A percentile compares a stretch with the other conserved stretches of the same genome.
phyloP scores from a whole-genome alignment of 495 filamentous ascomycete genomes.

The Penicillium daleae region DNA sequence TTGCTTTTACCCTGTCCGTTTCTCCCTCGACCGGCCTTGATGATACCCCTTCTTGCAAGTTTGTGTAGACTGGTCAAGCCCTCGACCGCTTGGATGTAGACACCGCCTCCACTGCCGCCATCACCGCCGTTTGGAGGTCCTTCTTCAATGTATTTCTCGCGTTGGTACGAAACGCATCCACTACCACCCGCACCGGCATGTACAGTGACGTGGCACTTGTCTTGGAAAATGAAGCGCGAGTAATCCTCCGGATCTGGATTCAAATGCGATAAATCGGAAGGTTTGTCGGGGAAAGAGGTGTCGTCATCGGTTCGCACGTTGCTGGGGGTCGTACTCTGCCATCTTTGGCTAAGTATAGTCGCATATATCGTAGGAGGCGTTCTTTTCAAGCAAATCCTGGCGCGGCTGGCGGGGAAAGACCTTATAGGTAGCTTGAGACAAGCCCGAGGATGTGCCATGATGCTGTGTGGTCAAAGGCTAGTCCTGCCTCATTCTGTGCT shows the following conservation, averaged over 20 bases:
- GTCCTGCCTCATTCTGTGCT: constrained; percentile 22
- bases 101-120: constrained; percentile 85
- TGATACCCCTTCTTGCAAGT: constrained; percentile 72
- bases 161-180: constrained; percentile 90
- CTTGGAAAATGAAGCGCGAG: constrained; percentile 77
- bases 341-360: constrained; percentile 33
- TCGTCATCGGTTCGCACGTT: constrained; percentile 14
- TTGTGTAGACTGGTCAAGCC: constrained; percentile 93
- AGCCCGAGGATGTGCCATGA: constrained; percentile 34
- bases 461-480: constrained; percentile 17
- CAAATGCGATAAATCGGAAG: constrained; percentile 59
- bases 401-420: constrained; percentile 12
- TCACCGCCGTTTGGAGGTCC: constrained; percentile 98
- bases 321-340: constrained; percentile 38
- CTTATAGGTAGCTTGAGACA: constrained; percentile 24
- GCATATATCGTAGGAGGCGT: constrained; percentile 40
- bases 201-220: constrained; percentile 77
- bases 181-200: constrained; percentile 81
- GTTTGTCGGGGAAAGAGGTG: constrained; percentile 22
- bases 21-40: constrained; percentile 79
- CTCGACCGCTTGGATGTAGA: constrained; percentile 92
- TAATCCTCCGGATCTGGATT: constrained; percentile 84
- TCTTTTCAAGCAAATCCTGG: constrained; percentile 14
- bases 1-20: constrained; percentile 84
- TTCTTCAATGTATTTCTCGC: constrained; percentile 82